Base-by-base conservation (phyloP, 192 early-diverging fungal species). In the Coemansia sp. region DNA sequence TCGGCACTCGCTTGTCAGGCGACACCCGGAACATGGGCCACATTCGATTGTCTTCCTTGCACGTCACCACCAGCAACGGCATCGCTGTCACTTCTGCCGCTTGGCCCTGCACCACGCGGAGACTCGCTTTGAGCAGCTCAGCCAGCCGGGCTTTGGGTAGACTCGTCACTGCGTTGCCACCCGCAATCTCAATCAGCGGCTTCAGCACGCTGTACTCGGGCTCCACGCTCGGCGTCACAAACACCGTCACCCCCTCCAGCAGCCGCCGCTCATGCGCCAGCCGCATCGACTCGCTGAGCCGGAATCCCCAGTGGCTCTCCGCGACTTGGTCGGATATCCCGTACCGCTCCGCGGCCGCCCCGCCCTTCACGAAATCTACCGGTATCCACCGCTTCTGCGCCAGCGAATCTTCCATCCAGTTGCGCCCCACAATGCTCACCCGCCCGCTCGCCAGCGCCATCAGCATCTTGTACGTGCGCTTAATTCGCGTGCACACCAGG, bases 381-480 rank as follows among this genome's bases (percentile, higher is more conserved):
- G 61, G 38, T 23, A 81, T 66, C 79, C 79, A 81, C 22, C 29
- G 38, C n/a, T 63, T 14, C 12, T 60, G 62, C 48, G 41, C 60
- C 57, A 81, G 56, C 63, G 73, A 76, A 29, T 72, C 73, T 4
- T 67, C 56, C 60, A 81, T 47, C 79, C 79, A 81, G 19, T 45
- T 39, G 29, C 62, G 60, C 39, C 63, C 49, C 12, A 81, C 73
- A 38, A 81, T 72, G 23, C 10, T 37, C 2, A 76, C 64, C 25
- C 58, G 65, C 6, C 79, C 73, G 53, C 66, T 56, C n/a, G 69
- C 59, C 49, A 81, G 35, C 14, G 79, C 79, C 62, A 65, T 59
- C 21, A 81, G 66, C 66, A 81, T 59, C 79, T 90, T 90, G 39
- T 77, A 77, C 14, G 89, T 90, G 29, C 87, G 74, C 43, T 72